Percentiles rank a stretch among this genome's conserved stretches.
These are phyloP conservation scores for Sarocladiaceae sp. DNA, from an alignment of 2,329 filamentous ascomycete genomes.

Conservation along the genomic window DNA sequence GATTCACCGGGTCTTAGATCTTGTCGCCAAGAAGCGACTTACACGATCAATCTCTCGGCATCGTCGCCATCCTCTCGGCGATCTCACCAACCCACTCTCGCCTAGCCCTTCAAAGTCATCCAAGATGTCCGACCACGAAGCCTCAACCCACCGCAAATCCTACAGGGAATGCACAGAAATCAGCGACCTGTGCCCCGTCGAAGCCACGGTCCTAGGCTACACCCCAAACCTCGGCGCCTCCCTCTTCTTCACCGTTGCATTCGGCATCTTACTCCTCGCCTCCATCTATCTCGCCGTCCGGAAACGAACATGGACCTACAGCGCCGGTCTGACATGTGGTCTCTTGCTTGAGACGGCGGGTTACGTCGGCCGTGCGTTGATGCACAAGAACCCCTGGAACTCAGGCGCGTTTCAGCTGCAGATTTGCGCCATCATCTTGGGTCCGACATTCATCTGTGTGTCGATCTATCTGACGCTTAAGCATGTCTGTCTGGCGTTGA, in stretches of 20 bases:
- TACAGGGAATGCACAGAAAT: conserved; percentile 29
- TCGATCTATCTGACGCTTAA: conserved; percentile 62
- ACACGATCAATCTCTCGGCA: not conserved
- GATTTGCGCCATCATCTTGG: conserved; percentile 55
- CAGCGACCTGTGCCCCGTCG: conserved; percentile 42
- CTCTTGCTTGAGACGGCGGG: conserved; percentile 49
- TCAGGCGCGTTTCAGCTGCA: conserved; percentile 51
- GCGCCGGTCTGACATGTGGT: conserved; percentile 43
- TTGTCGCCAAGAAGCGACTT: not conserved
- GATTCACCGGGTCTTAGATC: too few species aligned
- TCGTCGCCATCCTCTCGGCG: not conserved
- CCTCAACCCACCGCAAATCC: conserved; percentile 14
- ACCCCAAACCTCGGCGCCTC: conserved; percentile 53
- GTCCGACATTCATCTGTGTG: conserved; percentile 57
- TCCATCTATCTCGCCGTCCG: conserved; percentile 40
- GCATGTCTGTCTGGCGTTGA: conserved; percentile 48
- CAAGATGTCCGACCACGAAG: conserved; percentile 7
- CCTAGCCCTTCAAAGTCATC: too few species aligned
- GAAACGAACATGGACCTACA: conserved; percentile 53
- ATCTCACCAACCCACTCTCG: too few species aligned
- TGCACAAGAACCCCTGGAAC: conserved; percentile 52
- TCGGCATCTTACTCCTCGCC: conserved; percentile 38
- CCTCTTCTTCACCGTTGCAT: conserved; percentile 47
- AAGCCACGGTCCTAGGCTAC: conserved; percentile 51
- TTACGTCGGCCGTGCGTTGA: conserved; percentile 47